Conservation (phyloP, 1,284 basidiomycete genomes). For the Phellopilus nigrolimitatus region DNA sequence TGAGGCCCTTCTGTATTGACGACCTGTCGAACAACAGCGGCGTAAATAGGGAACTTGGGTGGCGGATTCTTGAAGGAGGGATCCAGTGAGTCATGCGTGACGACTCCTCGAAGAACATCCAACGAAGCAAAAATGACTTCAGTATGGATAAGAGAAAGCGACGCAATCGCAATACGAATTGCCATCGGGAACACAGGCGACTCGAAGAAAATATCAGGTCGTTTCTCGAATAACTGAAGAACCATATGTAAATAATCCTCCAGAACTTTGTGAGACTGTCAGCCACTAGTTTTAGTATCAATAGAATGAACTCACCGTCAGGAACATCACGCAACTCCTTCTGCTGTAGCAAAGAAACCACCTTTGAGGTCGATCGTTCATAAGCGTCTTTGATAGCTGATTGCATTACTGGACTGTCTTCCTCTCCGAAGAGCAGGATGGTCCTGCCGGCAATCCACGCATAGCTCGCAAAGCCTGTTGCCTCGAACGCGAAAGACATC, state of each 20-base stretch:
- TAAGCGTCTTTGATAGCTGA: constrained; percentile 61
- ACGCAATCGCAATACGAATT: constrained; percentile 70
- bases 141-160: constrained; percentile 74
- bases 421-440: constrained; percentile 66
- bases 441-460: constrained; percentile 93
- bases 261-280: constrained; percentile 56
- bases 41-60: constrained; percentile 62
- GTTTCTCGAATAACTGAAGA: constrained; percentile 60
- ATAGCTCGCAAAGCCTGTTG: constrained; percentile 83
- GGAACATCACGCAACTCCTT: constrained; percentile 71
- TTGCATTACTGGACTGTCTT: constrained; percentile 48
- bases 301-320: constrained; percentile 54
- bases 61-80: constrained; percentile 42
- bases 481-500: constrained; percentile 76
- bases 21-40: constrained; percentile 60
- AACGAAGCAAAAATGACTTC: constrained; percentile 80
- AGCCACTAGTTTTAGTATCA: constrained; percentile 6
- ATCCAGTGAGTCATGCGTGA: constrained; percentile 67
- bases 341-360: constrained; percentile 62
- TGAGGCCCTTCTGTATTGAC: constrained; percentile 73
- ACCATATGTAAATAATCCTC: constrained; percentile 93
- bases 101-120: constrained; percentile 72
- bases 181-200: constrained; percentile 72
- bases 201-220: constrained; percentile 75
- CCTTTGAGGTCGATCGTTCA: constrained; percentile 68